Evolutionary conservation across 2,329 filamentous ascomycete genomes (phyloP), one percentile per base, ranked within the genome.

Genomic region (Fusarium luffae): DNA sequence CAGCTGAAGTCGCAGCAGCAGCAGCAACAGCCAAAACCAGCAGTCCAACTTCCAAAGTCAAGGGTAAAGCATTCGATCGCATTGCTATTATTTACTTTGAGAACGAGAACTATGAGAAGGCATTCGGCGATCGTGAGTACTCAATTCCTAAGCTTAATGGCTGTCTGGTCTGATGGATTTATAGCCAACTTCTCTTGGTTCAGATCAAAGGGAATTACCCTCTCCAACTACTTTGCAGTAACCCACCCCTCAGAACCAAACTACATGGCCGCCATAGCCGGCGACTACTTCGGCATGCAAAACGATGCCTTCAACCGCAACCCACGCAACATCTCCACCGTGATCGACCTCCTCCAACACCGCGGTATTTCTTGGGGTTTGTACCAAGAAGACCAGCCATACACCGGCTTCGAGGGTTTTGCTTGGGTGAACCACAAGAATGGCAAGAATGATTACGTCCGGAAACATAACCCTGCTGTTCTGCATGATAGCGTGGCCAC

Each of bases 301-400:
- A 87, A 89, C 66, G 89, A 92, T 68, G 78, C 58, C 12, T 74
- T 93, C 77, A 85, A 85, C 63, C 81, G 84, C 48, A 76, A 89
- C 37, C 85, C 85, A 34, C 72, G 78, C 63, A 92, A 92, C 75
- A 80, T 93, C 44, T 90, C 88, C 11, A 89, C 89, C 12, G 79
- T 93, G 21, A 83, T 89, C n/a, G 90, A 93, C 78, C 82, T 93
- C 52, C 86, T 93, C 21, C 89, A 92, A 68, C 84, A 85, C 69
- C 86, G 85, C 74, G 83, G 83, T 56, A 89, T 93, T 76, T 85
- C 85, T 4, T 93, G 90, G 90, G 90, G 83, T 52, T 83, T 90
- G 69, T 96, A 95, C 81, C 88, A 94, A 78, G 92, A 96, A 77
- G 90, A 93, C 74, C 85, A 91, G 84, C 93, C 93, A 4, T 93